phyloP scores from a whole-genome alignment of 2,329 filamentous ascomycete species.

The Neonectria coccinea region DNA sequence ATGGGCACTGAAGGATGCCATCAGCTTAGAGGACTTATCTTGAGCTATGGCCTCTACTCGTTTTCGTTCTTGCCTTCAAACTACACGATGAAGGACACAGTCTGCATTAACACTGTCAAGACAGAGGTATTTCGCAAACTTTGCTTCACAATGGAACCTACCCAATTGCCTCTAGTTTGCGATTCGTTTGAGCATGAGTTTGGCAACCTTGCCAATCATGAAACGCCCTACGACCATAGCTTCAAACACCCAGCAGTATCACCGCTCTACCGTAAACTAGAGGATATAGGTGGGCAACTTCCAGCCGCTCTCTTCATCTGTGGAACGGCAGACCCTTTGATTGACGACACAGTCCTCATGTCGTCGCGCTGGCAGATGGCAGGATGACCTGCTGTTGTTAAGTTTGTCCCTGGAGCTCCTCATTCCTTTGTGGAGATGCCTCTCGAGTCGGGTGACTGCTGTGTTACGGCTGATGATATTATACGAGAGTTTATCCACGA shows the following conservation, averaged over 20 bases:
- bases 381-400: constrained; percentile 26
- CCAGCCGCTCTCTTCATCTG: too few species aligned
- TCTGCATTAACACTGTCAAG: constrained; percentile 2
- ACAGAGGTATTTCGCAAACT: constrained; percentile 7
- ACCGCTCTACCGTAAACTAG: constrained; percentile 17
- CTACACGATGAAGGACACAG: constrained; percentile 14
- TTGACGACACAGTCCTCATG: constrained; percentile 36
- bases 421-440: constrained; percentile 27
- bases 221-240: constrained; percentile 7
- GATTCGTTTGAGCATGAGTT: constrained; percentile 13
- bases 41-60: constrained; percentile 11
- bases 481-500: constrained; percentile 17
- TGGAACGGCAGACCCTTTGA: constrained; percentile 30
- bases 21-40: constrained; percentile 5
- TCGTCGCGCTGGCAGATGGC: constrained; percentile 31
- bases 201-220: constrained; percentile 9
- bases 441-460: constrained; percentile 17
- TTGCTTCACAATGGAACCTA: neutral
- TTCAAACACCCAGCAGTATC: constrained; percentile 16
- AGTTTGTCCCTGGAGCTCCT: constrained; percentile 27
- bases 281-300: too few species aligned
- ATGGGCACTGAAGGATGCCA: neutral
- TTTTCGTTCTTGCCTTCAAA: constrained; percentile 11
- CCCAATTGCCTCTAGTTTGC: neutral
- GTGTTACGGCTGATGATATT: neutral